Evolutionary conservation across 345 rosid genomes (phyloP).

Genomic region (Syzygium grande): DNA sequence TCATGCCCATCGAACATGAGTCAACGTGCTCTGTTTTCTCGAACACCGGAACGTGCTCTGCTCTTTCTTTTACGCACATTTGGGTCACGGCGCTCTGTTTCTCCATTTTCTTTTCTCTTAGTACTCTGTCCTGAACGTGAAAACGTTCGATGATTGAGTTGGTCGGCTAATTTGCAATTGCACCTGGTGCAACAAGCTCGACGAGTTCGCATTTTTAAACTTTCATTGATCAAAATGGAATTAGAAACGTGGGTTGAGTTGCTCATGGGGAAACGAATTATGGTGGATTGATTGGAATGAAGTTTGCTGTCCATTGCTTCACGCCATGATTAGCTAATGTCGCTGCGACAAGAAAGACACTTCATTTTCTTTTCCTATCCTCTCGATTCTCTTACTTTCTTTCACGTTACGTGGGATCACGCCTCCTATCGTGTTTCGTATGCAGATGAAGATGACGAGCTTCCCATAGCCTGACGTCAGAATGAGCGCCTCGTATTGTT

Average conservation of each 20-base stretch:
- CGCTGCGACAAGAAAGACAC: neutral
- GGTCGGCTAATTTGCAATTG: neutral
- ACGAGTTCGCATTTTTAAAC: neutral
- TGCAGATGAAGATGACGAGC: fast-evolving
- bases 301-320: neutral
- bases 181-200: neutral
- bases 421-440: neutral
- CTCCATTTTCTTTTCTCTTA: neutral
- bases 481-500: neutral
- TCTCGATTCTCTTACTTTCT: neutral
- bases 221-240: neutral
- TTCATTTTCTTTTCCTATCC: neutral
- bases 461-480: neutral
- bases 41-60: neutral
- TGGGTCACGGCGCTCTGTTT: neutral
- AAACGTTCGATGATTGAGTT: neutral
- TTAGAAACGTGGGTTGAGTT: neutral
- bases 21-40: neutral
- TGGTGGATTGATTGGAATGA: neutral
- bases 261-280: neutral
- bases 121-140: neutral
- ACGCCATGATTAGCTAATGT: neutral
- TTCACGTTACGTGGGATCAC: neutral
- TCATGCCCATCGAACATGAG: neutral
- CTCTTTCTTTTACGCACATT: neutral